Base-by-base conservation (phyloP, 164 flowering plant genomes). In the Liquidambar formosana region DNA sequence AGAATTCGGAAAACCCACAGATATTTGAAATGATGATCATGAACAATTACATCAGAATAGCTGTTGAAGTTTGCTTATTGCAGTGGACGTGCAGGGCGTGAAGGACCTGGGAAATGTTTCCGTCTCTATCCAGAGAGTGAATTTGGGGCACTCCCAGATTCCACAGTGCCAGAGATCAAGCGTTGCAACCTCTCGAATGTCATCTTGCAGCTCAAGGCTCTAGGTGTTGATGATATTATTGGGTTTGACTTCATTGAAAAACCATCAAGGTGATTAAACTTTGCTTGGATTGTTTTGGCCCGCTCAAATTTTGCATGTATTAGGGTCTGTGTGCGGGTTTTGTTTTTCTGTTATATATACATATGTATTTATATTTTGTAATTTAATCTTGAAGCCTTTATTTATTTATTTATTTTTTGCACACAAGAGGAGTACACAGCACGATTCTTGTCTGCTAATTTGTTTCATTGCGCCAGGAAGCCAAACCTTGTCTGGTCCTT, bases 41-140 rank as follows among this genome's bases (percentile, higher is more conserved):
- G 28, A 8, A 38, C 8, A 16, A 33, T 44, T 21, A 19, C 16
- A 45, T 27, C 14, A 27, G 19, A 19, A 54, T 64, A 60, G 53
- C 41, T 52, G 21, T 11, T 65, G 15, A 43, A 28, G 61, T 59
- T 63, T 51, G 65, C 66, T 57, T 73, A 12, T 19, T 77, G 53
- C 83, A 95, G 98, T 86, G 99, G 99, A 18, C 96, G 96, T 79
- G 98, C 99, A 76, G 99, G 99, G 61, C 97, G 97, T 80, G 96
- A 95, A 78, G 88, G 94, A 68, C 89, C 98, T 64, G 98, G 97
- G 63, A 95, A 95, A 71, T 95, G 98, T 78, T 95, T 83, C 65
- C 86, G 98, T n/a, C 85, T 93, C 27, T 95, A 95, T 71, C 90
- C 91, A 13, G 98, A 95, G 77, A 69, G 67, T 71, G 91, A 82